A percentile compares a stretch with the other conserved stretches of the same genome.
These are phyloP conservation scores for Botrytis sinoallii DNA, from an alignment of 2,329 filamentous ascomycete species.

Conservation along the genomic window DNA sequence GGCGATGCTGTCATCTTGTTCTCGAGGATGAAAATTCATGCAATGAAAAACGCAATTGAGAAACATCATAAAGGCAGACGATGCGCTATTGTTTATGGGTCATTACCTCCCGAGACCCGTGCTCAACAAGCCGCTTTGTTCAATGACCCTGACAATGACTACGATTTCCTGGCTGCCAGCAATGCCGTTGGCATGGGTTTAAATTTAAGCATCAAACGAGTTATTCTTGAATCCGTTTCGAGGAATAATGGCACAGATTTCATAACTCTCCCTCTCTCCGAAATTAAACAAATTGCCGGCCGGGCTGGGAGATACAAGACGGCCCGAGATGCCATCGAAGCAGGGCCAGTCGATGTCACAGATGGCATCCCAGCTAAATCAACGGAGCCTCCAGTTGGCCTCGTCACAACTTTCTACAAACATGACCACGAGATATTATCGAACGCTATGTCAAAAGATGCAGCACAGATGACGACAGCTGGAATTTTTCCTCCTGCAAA, in stretches of 20 bases:
- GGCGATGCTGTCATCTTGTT: constrained; percentile 91
- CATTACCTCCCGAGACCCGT: constrained; percentile 85
- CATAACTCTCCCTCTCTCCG: constrained; percentile 60
- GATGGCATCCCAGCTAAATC: background rate
- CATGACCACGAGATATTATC: constrained; percentile 64
- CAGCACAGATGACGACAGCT: constrained; percentile 65
- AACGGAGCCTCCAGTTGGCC: constrained; percentile 48
- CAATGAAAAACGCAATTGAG: constrained; percentile 76
- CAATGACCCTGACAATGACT: constrained; percentile 93
- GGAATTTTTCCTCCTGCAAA: constrained; percentile 70
- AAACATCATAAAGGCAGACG: constrained; percentile 64
- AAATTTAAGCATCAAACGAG: constrained; percentile 85
- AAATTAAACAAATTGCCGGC: constrained; percentile 93
- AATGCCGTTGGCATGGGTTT: constrained; percentile 97
- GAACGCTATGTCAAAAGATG: constrained; percentile 59
- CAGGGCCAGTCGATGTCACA: constrained; percentile 18
- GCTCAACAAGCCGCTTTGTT: constrained; percentile 89
- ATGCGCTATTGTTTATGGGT: constrained; percentile 91
- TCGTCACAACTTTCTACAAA: constrained; percentile 74
- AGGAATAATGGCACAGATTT: constrained; percentile 68
- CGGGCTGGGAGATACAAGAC: constrained; percentile 84
- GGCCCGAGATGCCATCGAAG: constrained; percentile 53
- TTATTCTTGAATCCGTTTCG: constrained; percentile 76
- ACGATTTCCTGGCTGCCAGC: constrained; percentile 89
- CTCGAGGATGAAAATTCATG: constrained; percentile 76